phyloP scores from a whole-genome alignment of 257 asterid species.

The Perilla frutescens region DNA sequence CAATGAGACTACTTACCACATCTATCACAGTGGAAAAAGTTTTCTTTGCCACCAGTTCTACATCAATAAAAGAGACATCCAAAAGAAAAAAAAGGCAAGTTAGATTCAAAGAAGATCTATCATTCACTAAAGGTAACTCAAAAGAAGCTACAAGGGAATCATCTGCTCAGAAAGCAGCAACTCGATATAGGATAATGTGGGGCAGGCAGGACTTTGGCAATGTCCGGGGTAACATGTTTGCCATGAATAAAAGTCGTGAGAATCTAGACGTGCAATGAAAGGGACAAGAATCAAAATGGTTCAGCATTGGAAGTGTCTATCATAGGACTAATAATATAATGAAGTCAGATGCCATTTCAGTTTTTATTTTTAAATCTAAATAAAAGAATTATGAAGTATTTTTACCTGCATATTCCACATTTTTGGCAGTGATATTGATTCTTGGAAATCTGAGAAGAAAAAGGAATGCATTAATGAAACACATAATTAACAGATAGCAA shows the following conservation, averaged over 20 bases:
- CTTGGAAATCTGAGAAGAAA: constrained; percentile 55
- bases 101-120: constrained; percentile 23
- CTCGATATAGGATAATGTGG: constrained; percentile 37
- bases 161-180: constrained; percentile 4
- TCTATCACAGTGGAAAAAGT: constrained; percentile 70
- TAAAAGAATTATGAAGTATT: not conserved
- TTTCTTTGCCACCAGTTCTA: constrained; percentile 83
- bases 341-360: not conserved
- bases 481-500: not conserved
- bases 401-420: constrained; percentile 85
- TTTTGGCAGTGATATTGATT: constrained; percentile 72
- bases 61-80: constrained; percentile 17
- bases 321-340: not conserved
- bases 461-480: not conserved
- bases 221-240: constrained; percentile 23
- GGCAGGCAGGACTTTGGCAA: constrained; percentile 31
- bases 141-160: constrained; percentile 32
- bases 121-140: not conserved
- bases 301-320: not conserved
- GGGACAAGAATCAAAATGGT: constrained; percentile 21
- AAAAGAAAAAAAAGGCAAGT: constrained; percentile 7
- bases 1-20: constrained; percentile 53
- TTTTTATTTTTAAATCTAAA: not conserved
- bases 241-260: constrained; percentile 25
- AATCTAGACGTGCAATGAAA: constrained; percentile 15